A percentile compares a stretch with the other conserved stretches of the same genome.
Evolutionary conservation across 2,329 filamentous ascomycete genomes (phyloP).

Genomic region (Delphinella strobiligena): DNA sequence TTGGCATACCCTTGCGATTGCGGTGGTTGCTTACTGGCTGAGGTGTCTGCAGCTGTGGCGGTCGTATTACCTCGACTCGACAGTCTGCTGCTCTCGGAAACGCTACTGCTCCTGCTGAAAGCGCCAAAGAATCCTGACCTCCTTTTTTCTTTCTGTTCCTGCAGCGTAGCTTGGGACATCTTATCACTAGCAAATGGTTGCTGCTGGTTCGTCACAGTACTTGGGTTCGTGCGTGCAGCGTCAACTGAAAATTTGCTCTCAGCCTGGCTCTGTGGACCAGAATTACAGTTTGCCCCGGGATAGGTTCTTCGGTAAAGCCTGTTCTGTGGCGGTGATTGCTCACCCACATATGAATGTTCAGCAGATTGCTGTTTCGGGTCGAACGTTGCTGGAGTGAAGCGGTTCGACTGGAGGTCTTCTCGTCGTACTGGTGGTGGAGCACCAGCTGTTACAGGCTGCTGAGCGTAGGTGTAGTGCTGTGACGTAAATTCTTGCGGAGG

Average conservation of each 20-base stretch:
- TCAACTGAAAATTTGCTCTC: too few relatives aligned
- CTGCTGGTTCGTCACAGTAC: conserved; percentile 1
- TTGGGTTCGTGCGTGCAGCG: conserved; percentile 8
- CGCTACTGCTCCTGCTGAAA: conserved; percentile 10
- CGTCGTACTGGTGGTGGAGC: neutral
- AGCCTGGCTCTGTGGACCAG: too few relatives aligned
- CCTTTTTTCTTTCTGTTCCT: conserved; percentile 10
- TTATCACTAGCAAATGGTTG: conserved; percentile 7
- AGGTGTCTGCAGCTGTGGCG: neutral
- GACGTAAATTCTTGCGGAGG: neutral
- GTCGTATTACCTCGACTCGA: conserved; percentile 1
- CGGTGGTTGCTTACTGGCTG: neutral
- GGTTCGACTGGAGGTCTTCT: neutral
- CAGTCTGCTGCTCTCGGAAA: conserved; percentile 6
- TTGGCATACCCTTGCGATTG: conserved; percentile 1
- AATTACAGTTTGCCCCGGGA: too few relatives aligned
- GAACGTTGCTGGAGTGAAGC: conserved; percentile 8
- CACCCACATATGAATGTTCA: conserved; percentile 26
- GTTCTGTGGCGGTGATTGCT: too few relatives aligned
- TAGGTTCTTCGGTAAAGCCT: too few relatives aligned
- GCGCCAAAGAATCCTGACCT: conserved; percentile 15
- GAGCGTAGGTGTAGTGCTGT: neutral
- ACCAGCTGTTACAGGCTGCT: neutral
- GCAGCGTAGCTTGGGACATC: conserved; percentile 1
- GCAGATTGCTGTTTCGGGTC: conserved; percentile 27